Percentiles rank a stretch among this genome's conserved stretches.
Conservation (phyloP, 192 early-diverging fungal species). For the Linnemannia schmuckeri region DNA sequence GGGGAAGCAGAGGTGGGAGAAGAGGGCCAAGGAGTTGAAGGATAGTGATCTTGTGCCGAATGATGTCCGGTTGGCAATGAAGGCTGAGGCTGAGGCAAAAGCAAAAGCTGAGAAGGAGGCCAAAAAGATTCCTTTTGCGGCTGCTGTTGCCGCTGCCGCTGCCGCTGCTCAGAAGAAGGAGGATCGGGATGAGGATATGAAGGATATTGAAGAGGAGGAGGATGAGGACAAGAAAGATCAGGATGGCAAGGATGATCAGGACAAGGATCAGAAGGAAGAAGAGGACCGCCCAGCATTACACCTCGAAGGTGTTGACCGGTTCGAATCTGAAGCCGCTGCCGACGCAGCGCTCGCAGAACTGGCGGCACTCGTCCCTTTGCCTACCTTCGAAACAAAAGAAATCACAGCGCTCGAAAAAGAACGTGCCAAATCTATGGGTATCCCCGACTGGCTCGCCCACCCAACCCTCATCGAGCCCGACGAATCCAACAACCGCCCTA, state of each 20-base stretch:
- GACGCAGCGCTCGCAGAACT: slow-evolving; percentile 51
- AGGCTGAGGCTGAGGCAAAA: slow-evolving; percentile 46
- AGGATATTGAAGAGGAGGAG: background rate
- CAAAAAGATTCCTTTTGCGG: background rate
- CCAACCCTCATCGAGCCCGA: slow-evolving; percentile 79
- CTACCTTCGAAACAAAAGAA: slow-evolving; percentile 56
- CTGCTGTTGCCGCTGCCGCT: background rate
- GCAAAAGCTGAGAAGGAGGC: slow-evolving; percentile 3
- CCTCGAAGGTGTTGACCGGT: slow-evolving; percentile 20
- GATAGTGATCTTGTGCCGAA: slow-evolving; percentile 50
- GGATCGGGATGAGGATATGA: background rate
- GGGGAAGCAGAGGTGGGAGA: slow-evolving; percentile 55
- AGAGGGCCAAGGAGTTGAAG: slow-evolving; percentile 46
- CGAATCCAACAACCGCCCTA: slow-evolving; percentile 58
- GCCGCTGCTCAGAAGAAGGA: background rate
- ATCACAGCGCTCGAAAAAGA: slow-evolving; percentile 57
- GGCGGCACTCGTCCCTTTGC: slow-evolving; percentile 55
- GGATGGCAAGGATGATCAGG: slow-evolving; percentile 14
- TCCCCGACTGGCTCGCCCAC: slow-evolving; percentile 90
- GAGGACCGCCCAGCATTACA: slow-evolving; percentile 29
- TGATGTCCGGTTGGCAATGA: slow-evolving; percentile 43
- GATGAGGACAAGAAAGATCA: slow-evolving; percentile 14
- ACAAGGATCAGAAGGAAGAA: slow-evolving; percentile 35
- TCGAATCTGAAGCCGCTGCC: slow-evolving; percentile 25
- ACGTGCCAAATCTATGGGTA: slow-evolving; percentile 73